These are phyloP conservation scores for Botrytis squamosa DNA, from an alignment of 2,329 filamentous ascomycete species.

Conservation along the genomic window DNA sequence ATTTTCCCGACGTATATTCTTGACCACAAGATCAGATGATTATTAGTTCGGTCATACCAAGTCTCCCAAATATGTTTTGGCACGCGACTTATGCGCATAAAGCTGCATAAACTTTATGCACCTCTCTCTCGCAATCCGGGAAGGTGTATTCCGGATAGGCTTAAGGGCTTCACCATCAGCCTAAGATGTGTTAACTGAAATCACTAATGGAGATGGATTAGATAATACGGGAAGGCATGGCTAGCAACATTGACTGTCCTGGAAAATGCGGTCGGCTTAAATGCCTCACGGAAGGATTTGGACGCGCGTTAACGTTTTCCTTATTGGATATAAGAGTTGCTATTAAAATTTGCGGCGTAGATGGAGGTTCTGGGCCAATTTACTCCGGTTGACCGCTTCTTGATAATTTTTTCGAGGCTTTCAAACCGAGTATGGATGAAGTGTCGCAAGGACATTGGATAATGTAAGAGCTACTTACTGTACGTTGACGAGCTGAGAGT, in stretches of 20 bases:
- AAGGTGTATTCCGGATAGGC: background rate
- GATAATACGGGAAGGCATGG: background rate
- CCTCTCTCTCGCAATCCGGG: background rate
- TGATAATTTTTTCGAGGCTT: background rate
- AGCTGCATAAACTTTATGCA: background rate
- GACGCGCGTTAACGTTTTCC: background rate
- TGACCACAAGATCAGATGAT: background rate
- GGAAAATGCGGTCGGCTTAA: background rate
- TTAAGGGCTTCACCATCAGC: background rate
- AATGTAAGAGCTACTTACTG: conserved; percentile 8
- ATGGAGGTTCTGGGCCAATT: background rate
- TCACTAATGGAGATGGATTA: background rate
- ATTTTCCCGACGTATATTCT: background rate
- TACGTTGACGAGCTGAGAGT: background rate
- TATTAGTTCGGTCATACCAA: background rate
- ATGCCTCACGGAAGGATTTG: background rate
- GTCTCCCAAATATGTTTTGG: background rate
- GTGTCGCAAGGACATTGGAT: background rate
- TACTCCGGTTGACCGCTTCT: conserved; percentile 1
- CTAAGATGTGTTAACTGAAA: background rate
- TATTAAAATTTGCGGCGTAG: background rate
- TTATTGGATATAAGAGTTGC: background rate
- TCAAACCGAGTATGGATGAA: conserved; percentile 6
- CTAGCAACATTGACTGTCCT: background rate
- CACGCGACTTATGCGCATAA: background rate